These are phyloP conservation scores for Candida mattraensis DNA, from an alignment of 805 yeast species.

Conservation along the genomic window DNA sequence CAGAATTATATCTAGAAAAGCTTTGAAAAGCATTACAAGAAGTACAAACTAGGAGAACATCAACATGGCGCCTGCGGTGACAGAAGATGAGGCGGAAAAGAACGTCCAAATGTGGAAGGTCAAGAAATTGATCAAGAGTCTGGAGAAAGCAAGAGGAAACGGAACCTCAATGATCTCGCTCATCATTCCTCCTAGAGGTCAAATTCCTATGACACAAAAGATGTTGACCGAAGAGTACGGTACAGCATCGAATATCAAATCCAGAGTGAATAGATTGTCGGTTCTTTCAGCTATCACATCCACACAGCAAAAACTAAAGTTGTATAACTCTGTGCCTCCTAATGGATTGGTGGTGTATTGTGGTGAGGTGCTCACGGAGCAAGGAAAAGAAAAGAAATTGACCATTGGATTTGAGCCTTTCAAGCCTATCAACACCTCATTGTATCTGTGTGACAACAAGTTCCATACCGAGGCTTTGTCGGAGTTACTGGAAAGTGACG, in stretches of 20 bases:
- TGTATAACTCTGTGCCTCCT: slow-evolving; percentile 85
- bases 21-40: neutral
- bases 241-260: slow-evolving; percentile 96
- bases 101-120: slow-evolving; percentile 99
- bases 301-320: slow-evolving; percentile 93
- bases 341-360: slow-evolving; percentile 96
- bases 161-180: slow-evolving; percentile 99
- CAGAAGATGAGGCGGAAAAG: slow-evolving; percentile 86
- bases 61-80: slow-evolving; percentile 36
- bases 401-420: slow-evolving; percentile 98
- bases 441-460: slow-evolving; percentile 94
- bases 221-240: slow-evolving; percentile 98
- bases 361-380: slow-evolving; percentile 97
- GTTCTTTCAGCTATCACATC: slow-evolving; percentile 97
- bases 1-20: too few species aligned
- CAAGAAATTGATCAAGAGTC: slow-evolving; percentile 85
- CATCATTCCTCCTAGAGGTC: slow-evolving; percentile 94
- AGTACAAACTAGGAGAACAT: neutral
- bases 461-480: slow-evolving; percentile 97
- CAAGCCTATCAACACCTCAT: slow-evolving; percentile 97
- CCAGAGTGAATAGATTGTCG: slow-evolving; percentile 94
- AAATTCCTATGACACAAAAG: slow-evolving; percentile 81
- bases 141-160: slow-evolving; percentile 93
- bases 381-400: slow-evolving; percentile 95
- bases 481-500: slow-evolving; percentile 92